phyloP scores from a whole-genome alignment of 352 stramenopile species.

The Pythium brassicae region DNA sequence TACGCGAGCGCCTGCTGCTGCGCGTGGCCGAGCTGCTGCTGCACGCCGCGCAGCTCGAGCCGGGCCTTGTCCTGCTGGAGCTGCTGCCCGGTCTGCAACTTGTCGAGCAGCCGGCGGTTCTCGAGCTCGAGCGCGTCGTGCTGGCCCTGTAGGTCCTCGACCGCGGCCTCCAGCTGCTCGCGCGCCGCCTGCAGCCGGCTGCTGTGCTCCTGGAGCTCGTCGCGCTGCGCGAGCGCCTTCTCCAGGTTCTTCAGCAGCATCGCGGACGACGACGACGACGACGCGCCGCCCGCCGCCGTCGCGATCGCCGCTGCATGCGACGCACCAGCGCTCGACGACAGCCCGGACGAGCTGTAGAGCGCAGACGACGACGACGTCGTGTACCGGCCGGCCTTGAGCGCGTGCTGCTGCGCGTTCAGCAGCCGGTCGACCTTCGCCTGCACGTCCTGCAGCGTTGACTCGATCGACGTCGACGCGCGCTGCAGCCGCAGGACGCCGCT shows the following conservation, averaged over 20 bases:
- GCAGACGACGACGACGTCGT: slow-evolving; percentile 1
- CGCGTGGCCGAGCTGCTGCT: slow-evolving; percentile 57
- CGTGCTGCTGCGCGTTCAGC: slow-evolving; percentile 43
- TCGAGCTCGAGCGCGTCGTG: slow-evolving; percentile 61
- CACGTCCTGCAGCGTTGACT: slow-evolving; percentile 64
- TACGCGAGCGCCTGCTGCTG: slow-evolving; percentile 71
- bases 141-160: slow-evolving; percentile 58
- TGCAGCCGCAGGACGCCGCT: slow-evolving; percentile 65
- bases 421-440: slow-evolving; percentile 81
- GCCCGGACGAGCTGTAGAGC: slow-evolving; percentile 16
- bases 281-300: too few species aligned
- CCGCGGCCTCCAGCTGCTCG: slow-evolving; percentile 41
- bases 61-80: slow-evolving; percentile 73
- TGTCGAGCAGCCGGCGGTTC: slow-evolving; percentile 64
- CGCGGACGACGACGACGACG: slow-evolving; percentile 22
- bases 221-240: slow-evolving; percentile 60
- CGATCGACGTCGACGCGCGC: slow-evolving; percentile 73
- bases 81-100: slow-evolving; percentile 58
- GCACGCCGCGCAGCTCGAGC: slow-evolving; percentile 49
- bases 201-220: slow-evolving; percentile 58
- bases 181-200: slow-evolving; percentile 42
- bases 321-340: slow-evolving; percentile 19
- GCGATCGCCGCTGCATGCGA: too few species aligned
- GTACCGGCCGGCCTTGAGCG: slow-evolving; percentile 44
- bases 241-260: slow-evolving; percentile 72